Evolutionary conservation across 352 stramenopile species (phyloP).

Genomic region (Phytophthora boehmeriae): DNA sequence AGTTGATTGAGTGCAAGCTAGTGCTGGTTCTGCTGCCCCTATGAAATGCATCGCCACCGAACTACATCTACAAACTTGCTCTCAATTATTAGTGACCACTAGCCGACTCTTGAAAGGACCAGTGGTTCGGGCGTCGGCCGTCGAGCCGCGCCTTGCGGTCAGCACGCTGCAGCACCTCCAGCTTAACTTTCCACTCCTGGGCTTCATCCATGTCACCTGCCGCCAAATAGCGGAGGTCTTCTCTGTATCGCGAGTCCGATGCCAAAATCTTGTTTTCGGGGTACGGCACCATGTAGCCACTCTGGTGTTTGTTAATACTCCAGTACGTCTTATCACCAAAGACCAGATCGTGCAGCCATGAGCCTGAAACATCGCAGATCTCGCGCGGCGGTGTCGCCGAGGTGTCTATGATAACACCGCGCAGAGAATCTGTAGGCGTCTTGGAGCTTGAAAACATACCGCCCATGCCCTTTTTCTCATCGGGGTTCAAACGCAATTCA

Average conservation of each 20-base stretch:
- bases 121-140: conserved; percentile 78
- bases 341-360: conserved; percentile 79
- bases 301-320: conserved; percentile 63
- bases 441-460: conserved; percentile 84
- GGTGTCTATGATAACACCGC: conserved; percentile 72
- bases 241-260: conserved; percentile 76
- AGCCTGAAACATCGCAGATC: conserved; percentile 74
- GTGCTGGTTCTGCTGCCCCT: conserved; percentile 13
- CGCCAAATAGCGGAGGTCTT: conserved; percentile 75
- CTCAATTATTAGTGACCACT: conserved; percentile 42
- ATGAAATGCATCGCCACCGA: conserved; percentile 15
- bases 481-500: conserved; percentile 82
- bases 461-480: conserved; percentile 88
- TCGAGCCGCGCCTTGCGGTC: conserved; percentile 82
- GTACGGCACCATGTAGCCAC: conserved; percentile 64
- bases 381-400: conserved; percentile 52
- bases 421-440: conserved; percentile 76
- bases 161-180: conserved; percentile 79
- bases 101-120: conserved; percentile 53
- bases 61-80: conserved; percentile 15
- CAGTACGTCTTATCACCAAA: conserved; percentile 78
- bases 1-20: conserved; percentile 9
- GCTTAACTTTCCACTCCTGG: conserved; percentile 85
- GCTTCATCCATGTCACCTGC: conserved; percentile 74
- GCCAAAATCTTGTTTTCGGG: conserved; percentile 63